A percentile compares a stretch with the other conserved stretches of the same genome.
Conservation (phyloP, 768 basidiomycete genomes). For the Leccinum subgranulosum region DNA sequence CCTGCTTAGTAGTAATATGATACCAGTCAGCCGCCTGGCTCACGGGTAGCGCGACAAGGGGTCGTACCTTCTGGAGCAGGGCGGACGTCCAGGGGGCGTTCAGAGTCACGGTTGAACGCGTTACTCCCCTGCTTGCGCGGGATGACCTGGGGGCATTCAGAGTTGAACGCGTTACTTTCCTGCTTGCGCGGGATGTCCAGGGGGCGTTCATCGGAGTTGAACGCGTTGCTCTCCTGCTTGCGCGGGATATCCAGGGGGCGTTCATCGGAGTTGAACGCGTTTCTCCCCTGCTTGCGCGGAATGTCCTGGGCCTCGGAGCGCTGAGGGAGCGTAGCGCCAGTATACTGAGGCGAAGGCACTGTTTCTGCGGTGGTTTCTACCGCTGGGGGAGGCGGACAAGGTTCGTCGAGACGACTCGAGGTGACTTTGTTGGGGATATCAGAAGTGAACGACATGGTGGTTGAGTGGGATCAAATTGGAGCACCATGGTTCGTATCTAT, state of each 20-base stretch:
- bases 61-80: slow-evolving; percentile 33
- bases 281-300: slow-evolving; percentile 8
- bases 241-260: slow-evolving; percentile 19
- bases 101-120: slow-evolving; percentile 30
- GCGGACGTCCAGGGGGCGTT: slow-evolving; percentile 37
- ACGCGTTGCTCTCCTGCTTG: slow-evolving; percentile 22
- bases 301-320: neutral
- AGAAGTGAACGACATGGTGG: slow-evolving; percentile 25
- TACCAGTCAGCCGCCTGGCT: neutral
- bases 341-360: neutral
- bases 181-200: neutral
- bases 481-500: neutral
- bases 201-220: slow-evolving; percentile 33
- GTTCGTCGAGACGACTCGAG: slow-evolving; percentile 38
- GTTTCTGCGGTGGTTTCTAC: neutral
- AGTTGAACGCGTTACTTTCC: slow-evolving; percentile 27
- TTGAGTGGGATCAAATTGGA: neutral
- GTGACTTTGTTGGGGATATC: slow-evolving; percentile 31
- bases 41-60: neutral
- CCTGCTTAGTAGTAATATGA: slow-evolving; percentile 2
- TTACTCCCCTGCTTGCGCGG: slow-evolving; percentile 9
- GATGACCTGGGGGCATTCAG: slow-evolving; percentile 23
- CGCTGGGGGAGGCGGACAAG: slow-evolving; percentile 47
- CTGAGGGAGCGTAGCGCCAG: neutral
- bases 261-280: slow-evolving; percentile 29